Evolutionary conservation across 257 asterid species (phyloP).

Genomic region (Pogostemon cablin): DNA sequence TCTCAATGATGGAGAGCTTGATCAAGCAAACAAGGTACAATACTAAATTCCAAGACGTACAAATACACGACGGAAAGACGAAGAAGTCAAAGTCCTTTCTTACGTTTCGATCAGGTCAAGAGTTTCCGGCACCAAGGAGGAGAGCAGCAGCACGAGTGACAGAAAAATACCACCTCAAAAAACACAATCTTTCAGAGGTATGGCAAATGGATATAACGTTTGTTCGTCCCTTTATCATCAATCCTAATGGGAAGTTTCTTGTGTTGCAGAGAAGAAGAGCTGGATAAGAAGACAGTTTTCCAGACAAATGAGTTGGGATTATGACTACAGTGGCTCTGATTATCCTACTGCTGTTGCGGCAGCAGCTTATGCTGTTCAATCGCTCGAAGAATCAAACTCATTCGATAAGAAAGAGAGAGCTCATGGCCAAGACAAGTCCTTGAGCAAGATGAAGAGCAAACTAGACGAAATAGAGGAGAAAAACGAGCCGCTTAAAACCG

Average conservation of each 20-base stretch:
- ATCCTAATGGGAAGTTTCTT: not conserved
- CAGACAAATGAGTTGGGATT: conserved; percentile 57
- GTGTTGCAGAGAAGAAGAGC: conserved; percentile 60
- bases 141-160: conserved; percentile 44
- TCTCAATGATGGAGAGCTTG: conserved; percentile 54
- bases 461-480: conserved; percentile 34
- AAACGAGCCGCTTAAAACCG: conserved; percentile 46
- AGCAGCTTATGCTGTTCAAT: conserved; percentile 79
- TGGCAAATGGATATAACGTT: not conserved
- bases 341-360: conserved; percentile 83
- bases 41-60: not conserved
- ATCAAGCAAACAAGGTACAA: conserved; percentile 69
- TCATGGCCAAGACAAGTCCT: conserved; percentile 39
- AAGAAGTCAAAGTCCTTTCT: not conserved
- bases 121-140: conserved; percentile 42
- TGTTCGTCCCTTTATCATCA: too few species aligned
- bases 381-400: conserved; percentile 55
- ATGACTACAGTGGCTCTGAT: conserved; percentile 48
- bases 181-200: conserved; percentile 51
- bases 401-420: conserved; percentile 32
- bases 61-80: not conserved
- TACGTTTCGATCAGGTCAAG: conserved; percentile 41
- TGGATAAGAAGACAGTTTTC: conserved; percentile 71
- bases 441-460: conserved; percentile 44
- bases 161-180: conserved; percentile 46